Base-by-base conservation (phyloP, 306 rosid genomes). In the Sesbania bispinosa region DNA sequence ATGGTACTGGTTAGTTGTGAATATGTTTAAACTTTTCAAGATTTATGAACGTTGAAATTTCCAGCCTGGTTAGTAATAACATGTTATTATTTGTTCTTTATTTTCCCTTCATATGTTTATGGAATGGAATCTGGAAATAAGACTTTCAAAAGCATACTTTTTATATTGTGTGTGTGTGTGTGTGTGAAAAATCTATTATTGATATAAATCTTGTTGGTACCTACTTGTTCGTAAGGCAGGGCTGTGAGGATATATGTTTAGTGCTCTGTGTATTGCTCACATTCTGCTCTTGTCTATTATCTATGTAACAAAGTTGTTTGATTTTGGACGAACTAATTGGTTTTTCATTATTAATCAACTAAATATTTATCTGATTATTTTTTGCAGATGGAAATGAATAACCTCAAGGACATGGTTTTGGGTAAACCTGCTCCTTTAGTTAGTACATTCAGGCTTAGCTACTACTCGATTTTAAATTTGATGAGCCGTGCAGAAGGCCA, bases 401-500 rank as follows among this genome's bases (percentile, higher is more conserved):
- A 89, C 54, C 93, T 94, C 53, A 90, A 82, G 83, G 98, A 90
- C 53, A 90, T 94, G 98, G 87, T 90, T 83, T 79, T 94, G 92
- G 98, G 98, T 33, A 90, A 87, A 89, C 98, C 98, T 39, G 97
- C 97, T 71, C 98, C 97, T 36, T 80, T 94, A 75, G 89, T 94
- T 70, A 94, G 98, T 79, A 94, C 98, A 33, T 94, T 94, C 83
- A 94, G 97, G 88, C 89, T 94, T 77, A 94, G 97, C 84, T 94
- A 94, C 87, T 94, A 94, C 86, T 89, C 98, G 69, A 90, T 94
- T 87, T 84, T 94, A 78, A 90, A 94, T 82, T 82, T 94, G 85
- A 85, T 94, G 98, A 90, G 98, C 81, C 96, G 96, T 13, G 97
- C 98, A 0, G 98, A 94, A 85, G 98, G 98, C 75, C 98, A 94